Evolutionary conservation across 1,284 basidiomycete species (phyloP), one percentile per base, ranked within the genome.

Genomic region (Lentinula novae-zelandiae): DNA sequence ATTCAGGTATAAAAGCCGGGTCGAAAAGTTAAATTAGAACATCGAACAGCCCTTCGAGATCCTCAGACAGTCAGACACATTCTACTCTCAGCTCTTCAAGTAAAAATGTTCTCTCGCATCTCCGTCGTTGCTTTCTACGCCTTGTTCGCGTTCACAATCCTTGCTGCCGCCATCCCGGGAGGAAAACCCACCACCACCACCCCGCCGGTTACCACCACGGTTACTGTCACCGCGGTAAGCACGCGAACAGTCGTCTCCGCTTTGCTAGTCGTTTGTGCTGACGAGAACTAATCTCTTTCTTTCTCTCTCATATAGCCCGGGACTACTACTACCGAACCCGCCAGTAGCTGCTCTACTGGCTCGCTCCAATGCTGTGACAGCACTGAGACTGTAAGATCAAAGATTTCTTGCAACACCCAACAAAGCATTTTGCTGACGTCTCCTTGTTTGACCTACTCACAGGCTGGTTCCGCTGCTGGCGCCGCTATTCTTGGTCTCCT

Each of bases 101-200:
- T 20, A 50, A 8, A 27, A 33, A 72, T 72, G 72, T 69, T 70
- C 62, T 61, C 67, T 63, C 70, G 70, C 54, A 56, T 67, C 55
- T 65, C 69, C 58, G 63, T 66, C 42, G 53, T 67, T 63, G 66
- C 68, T 60, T 60, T 67, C 27, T 62, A 65, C 63, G 59, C 62
- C 46, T 60, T 66, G 62, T 65, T 71, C 40, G 66, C 68, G 62
- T 55, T 40, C 17, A 17, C 53, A 6, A 27, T 55, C 20, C 53
- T 55, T 55, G 53, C 53, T 20, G 53, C 53, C 20, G 53, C 53
- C 53, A 31, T 36, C 13, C 53, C 53, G n/a, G 40, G 40, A 40
- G 34, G 38, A 5, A 5, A 31, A 2, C 22, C 38, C 9, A 9
- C 9, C 15, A 52, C 27, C 34, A 9, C 9, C 15, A 52, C 27